A percentile compares a stretch with the other conserved stretches of the same genome.
Evolutionary conservation across 1,139 yeast species (phyloP).

Genomic region (Hansenula sp.): DNA sequence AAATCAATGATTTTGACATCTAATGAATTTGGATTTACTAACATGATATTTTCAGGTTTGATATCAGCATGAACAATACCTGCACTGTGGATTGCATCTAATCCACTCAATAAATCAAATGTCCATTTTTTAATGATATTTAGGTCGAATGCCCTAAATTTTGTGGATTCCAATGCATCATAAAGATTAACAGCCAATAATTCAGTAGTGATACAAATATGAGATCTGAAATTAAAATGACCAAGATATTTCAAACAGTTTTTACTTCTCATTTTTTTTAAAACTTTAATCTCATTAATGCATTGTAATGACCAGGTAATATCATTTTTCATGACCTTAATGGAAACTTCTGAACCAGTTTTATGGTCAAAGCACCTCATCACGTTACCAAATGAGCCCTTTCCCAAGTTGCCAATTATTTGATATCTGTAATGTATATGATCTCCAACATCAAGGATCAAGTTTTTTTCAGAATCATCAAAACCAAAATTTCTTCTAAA

Average conservation of each 20-base stretch:
- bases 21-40: conserved; percentile 34
- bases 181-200: conserved; percentile 58
- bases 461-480: conserved; percentile 69
- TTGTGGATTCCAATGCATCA: conserved; percentile 45
- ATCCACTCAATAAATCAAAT: conserved; percentile 53
- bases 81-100: conserved; percentile 53
- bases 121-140: conserved; percentile 47
- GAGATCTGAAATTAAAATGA: conserved; percentile 79
- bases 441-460: conserved; percentile 53
- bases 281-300: conserved; percentile 68
- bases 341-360: conserved; percentile 52
- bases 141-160: conserved; percentile 60
- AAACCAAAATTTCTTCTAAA: conserved; percentile 55
- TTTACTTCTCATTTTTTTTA: conserved; percentile 43
- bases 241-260: conserved; percentile 56
- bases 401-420: conserved; percentile 57
- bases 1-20: conserved; percentile 58
- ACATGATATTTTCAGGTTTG: conserved; percentile 67
- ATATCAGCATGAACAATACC: conserved; percentile 76
- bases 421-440: conserved; percentile 78
- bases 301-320: conserved; percentile 77
- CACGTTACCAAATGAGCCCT: conserved; percentile 85
- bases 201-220: conserved; percentile 79
- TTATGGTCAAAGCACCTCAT: conserved; percentile 69
- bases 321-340: conserved; percentile 74